These are phyloP conservation scores for Boeremia exigua DNA, from an alignment of 2,329 filamentous ascomycete species.

Conservation along the genomic window DNA sequence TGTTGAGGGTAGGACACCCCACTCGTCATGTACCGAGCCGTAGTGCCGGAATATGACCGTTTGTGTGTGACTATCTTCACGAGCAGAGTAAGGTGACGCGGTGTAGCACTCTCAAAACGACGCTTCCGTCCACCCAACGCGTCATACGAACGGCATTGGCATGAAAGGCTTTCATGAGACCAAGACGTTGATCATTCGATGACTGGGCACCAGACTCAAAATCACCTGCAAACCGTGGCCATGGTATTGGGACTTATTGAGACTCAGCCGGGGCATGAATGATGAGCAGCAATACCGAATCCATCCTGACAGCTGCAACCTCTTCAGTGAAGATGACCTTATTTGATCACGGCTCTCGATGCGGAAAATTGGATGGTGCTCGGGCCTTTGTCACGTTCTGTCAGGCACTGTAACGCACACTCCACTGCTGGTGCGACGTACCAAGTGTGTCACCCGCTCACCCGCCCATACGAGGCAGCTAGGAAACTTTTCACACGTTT, in stretches of 20 bases:
- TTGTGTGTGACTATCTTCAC: constrained; percentile 17
- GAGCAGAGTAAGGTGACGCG: constrained; percentile 11
- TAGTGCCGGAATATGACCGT: constrained; percentile 12
- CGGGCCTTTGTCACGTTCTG: constrained; percentile 16
- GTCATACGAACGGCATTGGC: constrained; percentile 5
- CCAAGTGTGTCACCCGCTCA: constrained; percentile 13
- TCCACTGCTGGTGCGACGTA: constrained; percentile 15
- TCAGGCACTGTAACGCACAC: constrained; percentile 12
- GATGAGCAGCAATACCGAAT: not conserved
- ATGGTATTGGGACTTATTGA: constrained; percentile 1
- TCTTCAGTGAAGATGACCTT: not conserved
- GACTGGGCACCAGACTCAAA: not conserved
- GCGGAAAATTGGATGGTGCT: not conserved
- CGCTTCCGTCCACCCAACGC: not conserved
- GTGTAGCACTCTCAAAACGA: constrained; percentile 17
- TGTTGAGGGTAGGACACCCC: constrained; percentile 20
- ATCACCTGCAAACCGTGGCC: not conserved
- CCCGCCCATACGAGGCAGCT: constrained; percentile 8
- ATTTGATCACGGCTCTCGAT: not conserved
- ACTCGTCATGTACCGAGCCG: constrained; percentile 16
- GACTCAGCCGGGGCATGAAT: not conserved
- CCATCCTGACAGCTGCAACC: not conserved
- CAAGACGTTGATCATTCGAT: not conserved
- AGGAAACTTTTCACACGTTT: not conserved
- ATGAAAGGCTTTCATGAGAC: not conserved